Percentiles rank a stretch among this genome's conserved stretches.
Conservation (phyloP, 2,329 filamentous ascomycete species). For the Exophiala dermatitidis region DNA sequence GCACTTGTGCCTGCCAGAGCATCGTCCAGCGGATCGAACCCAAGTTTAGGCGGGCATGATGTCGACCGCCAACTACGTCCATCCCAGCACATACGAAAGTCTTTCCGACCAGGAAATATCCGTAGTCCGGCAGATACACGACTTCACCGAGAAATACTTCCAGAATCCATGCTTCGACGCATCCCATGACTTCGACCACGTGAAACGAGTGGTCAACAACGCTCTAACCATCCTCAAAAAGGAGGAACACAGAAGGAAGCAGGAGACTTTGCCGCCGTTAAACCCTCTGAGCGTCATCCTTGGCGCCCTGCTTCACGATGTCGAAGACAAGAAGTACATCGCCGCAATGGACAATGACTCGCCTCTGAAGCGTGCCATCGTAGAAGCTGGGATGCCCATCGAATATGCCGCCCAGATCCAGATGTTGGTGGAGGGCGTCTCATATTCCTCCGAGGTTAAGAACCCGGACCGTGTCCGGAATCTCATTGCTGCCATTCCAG, state of each 20-base stretch:
- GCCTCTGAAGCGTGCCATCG: constrained; percentile 14
- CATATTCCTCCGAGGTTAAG: constrained; percentile 66
- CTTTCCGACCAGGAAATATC: constrained; percentile 21
- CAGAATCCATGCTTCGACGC: constrained; percentile 48
- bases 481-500: constrained; percentile 60
- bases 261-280: constrained; percentile 9
- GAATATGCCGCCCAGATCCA: constrained; percentile 56
- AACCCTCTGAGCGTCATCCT: constrained; percentile 25
- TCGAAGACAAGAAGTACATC: constrained; percentile 29
- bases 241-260: constrained; percentile 33
- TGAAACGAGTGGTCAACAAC: constrained; percentile 69
- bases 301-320: constrained; percentile 29
- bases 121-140: constrained; percentile 18
- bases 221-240: constrained; percentile 57
- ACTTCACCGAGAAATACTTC: constrained; percentile 25
- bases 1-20: too few relatives aligned
- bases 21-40: too few relatives aligned
- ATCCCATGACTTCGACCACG: constrained; percentile 83
- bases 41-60: not conserved
- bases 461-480: constrained; percentile 54
- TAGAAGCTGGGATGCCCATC: constrained; percentile 17
- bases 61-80: constrained; percentile 9
- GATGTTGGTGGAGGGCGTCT: constrained; percentile 66
- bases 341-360: constrained; percentile 8
- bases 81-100: constrained; percentile 21